Percentiles rank a stretch among this genome's conserved stretches.
Evolutionary conservation across 116 monocot genomes (phyloP).

Genomic region (Iris pallida): DNA sequence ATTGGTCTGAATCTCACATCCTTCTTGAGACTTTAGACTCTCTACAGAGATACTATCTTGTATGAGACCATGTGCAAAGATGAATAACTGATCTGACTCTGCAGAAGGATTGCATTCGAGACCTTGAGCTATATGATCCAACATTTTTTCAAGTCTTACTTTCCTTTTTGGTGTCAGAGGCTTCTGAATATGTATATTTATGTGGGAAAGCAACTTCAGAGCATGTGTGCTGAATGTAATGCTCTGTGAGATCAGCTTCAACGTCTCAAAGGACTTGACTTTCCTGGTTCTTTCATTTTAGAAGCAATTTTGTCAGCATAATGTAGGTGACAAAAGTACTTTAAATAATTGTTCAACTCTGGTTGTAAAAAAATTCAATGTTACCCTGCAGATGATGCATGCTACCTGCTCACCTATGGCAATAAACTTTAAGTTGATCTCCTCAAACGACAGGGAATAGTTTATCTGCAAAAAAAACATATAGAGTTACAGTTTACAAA

Average conservation of each 20-base stretch:
- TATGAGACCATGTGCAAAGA: no score
- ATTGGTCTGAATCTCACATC: no score
- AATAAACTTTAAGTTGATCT: slow-evolving; percentile 96
- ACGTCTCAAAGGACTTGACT: slow-evolving; percentile 73
- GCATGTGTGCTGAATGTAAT: no score
- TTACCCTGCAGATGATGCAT: no score
- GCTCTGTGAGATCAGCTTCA: slow-evolving; percentile 72
- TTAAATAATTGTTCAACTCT: no score
- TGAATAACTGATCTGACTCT: no score
- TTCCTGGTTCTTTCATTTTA: slow-evolving; percentile 97
- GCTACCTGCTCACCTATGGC: slow-evolving; percentile 79
- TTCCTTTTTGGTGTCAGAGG: slow-evolving; percentile 57
- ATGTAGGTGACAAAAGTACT: no score
- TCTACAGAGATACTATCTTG: no score
- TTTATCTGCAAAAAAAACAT: slow-evolving; percentile 61
- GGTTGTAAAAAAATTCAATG: no score
- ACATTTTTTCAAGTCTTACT: slow-evolving; percentile 60
- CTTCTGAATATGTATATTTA: slow-evolving; percentile 46
- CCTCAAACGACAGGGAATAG: slow-evolving; percentile 88
- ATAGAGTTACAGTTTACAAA: not conserved
- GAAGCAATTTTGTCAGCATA: slow-evolving; percentile 86
- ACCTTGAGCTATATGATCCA: slow-evolving; percentile 64
- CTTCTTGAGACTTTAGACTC: no score
- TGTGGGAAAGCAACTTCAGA: slow-evolving; percentile 48
- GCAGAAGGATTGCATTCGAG: slow-evolving; percentile 76